Base-by-base conservation (phyloP, 1,284 basidiomycete genomes). In the Ceratobasidium sp. region DNA sequence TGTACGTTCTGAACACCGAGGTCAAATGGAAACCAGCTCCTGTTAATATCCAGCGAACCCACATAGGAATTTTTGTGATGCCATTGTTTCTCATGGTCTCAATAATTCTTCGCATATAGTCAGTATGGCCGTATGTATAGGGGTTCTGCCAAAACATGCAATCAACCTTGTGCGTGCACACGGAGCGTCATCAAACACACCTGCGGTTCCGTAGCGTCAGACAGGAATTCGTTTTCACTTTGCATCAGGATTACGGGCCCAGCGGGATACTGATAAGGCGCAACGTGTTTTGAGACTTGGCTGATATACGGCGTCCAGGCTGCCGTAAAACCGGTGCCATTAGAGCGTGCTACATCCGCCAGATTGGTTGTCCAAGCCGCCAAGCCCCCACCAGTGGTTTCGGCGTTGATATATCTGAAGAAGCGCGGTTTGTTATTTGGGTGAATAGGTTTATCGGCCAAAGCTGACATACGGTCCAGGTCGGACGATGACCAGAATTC, bases 241-340 rank as follows among this genome's bases (percentile, higher is more conserved):
- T 62, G 60, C 60, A 62, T 48, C 28, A 62, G 26, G 21, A 62
- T 48, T 5, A 62, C 60, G n/a, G 60, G 60, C 5, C 60, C 60
- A 9, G 34, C 60, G 6, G 60, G 60, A 67, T 83, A 83, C 79
- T 82, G 74, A 34, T 34, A 70, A 46, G 12, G 52, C 39, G n/a
- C 34, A 50, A 62, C 60, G n/a, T 43, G 48, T 43, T 48, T 62
- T 2, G 60, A 46, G 41, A 50, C 45, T 18, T 46, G 32, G 23
- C 21, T 53, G 30, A 72, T 50, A 28, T 72, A 72, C 10, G 71
- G 71, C 10, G 26, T 60, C 71, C 71, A 72, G 32, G 71, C 71
- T 3, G 41, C 46, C 8, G 60, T 62, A n/a, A 62, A 62, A 4
- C 48, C 60, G 8, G 60, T 62, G 43, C 60, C 58, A n/a, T 72